Base-by-base conservation (phyloP, 2,329 filamentous ascomycete species). In the Trichoderma sp. region DNA sequence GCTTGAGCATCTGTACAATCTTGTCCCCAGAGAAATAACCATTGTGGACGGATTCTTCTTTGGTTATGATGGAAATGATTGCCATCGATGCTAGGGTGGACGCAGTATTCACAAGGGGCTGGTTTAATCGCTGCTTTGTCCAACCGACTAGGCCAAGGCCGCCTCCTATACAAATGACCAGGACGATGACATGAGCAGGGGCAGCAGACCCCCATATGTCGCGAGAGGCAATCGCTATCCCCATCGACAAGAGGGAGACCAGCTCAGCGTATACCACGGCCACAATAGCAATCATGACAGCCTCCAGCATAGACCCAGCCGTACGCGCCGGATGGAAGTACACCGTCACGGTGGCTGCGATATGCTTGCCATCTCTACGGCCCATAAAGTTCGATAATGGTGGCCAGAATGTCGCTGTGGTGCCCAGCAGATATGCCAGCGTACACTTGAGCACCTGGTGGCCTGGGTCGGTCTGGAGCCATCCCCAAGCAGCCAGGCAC, bases 261-360 rank as follows among this genome's bases (percentile, higher is more conserved):
- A 93, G 82, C 68, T 80, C 79, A 4, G 81, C 81, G 63, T 97
- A 98, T 46, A 89, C 80, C 70, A 97, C 92, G 1, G 94, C 94
- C 39, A 91, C 83, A 46, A 92, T 81, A 6, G 93, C 92, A 69
- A 96, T 89, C 39, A 94, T 81, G 13, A 91, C 87, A 3, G 94
- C 94, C 79, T 97, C 92, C 69, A 93, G 86, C 93, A 97, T 97
- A 72, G 92, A 96, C 0, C 95, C 95, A 30, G 90, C 87, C 21
- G 93, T 93, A 69, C 95, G 86, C 6, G 93, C 92, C 5, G 95
- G 94, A 78, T 97, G 94, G 75, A 97, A 98, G 76, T 97, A 98
- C 13, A 97, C 94, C 0, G 93, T 96, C 69, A 97, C 89, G 2
- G 95, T 97, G 37, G 94, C 94, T 63, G 97, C 93, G 76, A 97